Percentiles rank a stretch among this genome's conserved stretches.
Evolutionary conservation across 768 basidiomycete genomes (phyloP).

Genomic region (button mushroom (Agaricus bisporus)): DNA sequence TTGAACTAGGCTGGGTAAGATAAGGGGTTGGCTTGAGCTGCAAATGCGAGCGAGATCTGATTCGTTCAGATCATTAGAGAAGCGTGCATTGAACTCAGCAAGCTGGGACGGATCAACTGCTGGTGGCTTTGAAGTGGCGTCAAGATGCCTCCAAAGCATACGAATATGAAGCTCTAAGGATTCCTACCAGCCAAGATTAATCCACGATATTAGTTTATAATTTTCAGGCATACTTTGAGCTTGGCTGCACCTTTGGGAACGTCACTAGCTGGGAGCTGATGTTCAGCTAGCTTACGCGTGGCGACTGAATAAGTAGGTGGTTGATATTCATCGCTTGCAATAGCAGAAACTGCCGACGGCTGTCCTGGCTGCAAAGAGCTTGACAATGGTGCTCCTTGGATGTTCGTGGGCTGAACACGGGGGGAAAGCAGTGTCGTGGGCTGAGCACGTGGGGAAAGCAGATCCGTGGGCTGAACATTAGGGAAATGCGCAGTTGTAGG

Average conservation of each 20-base stretch:
- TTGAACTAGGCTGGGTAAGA: conserved; percentile 1
- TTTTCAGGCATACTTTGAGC: neutral
- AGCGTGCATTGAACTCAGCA: neutral
- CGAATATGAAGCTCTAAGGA: conserved; percentile 9
- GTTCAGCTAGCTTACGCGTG: neutral
- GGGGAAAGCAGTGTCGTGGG: too few relatives aligned
- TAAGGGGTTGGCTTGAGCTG: neutral
- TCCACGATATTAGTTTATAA: too few relatives aligned
- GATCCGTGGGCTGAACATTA: too few relatives aligned
- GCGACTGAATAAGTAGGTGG: too few relatives aligned
- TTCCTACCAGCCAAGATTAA: too few relatives aligned
- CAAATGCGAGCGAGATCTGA: neutral
- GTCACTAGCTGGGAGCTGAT: neutral
- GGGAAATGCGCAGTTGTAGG: too few relatives aligned
- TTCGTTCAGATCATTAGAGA: neutral
- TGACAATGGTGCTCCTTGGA: too few relatives aligned
- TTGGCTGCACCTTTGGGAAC: neutral
- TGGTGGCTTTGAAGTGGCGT: conserved; percentile 6
- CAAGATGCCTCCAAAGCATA: conserved; percentile 5
- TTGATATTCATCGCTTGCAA: too few relatives aligned
- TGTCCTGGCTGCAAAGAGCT: too few relatives aligned
- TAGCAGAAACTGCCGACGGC: too few relatives aligned
- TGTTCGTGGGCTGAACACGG: too few relatives aligned
- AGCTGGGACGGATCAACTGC: neutral
- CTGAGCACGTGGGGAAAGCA: too few relatives aligned